Evolutionary conservation across 257 asterid genomes (phyloP), one percentile per base, ranked within the genome.

Genomic region (Prunella vulgaris): DNA sequence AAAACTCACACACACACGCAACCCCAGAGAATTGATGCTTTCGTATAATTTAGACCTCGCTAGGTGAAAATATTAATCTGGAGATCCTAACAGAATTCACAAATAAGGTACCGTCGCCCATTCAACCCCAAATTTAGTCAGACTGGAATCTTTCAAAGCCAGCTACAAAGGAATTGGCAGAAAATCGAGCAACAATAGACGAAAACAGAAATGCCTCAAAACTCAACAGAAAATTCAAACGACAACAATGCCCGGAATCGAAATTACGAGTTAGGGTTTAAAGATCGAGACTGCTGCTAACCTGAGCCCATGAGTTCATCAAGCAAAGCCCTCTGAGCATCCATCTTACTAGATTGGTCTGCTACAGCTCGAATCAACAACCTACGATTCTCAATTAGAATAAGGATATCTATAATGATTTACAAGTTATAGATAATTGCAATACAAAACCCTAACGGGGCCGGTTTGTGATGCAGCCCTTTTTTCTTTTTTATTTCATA

Each of bases 221-320:
- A 44, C 40, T 52, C 63, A n/a, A 66, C 66, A 38, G 40, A 61
- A 60, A 54, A 51, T 10, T n/a, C 66, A 25, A 44, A 56, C 4
- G 53, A 38, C 42, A 27, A 58, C 13, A 38, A 30, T 17, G 2
- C 54, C 25, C 20, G 17, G 15, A 60, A 75, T 73, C 30, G 51
- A 60, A 24, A 68, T 58, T 35, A 9, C 37, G 40, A 44, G 54
- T 60, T 62, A 49, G 81, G 82, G 78, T 53, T 79, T 52, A 48
- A 64, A 24, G 46, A 49, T 30, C 2, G 44, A 48, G 30, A 72
- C 52, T 5, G 38, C 46, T 25, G 59, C 77, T 51, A 70, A 90
- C 97, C 95, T 76, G 93, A 80, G 79, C 97, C 97, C 94, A 90
- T 88, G 81, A 90, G 97, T 82, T 90, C 97, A 77, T 90, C 97